Base-by-base conservation (phyloP, 768 basidiomycete species). In the Boletus rubescentipes region DNA sequence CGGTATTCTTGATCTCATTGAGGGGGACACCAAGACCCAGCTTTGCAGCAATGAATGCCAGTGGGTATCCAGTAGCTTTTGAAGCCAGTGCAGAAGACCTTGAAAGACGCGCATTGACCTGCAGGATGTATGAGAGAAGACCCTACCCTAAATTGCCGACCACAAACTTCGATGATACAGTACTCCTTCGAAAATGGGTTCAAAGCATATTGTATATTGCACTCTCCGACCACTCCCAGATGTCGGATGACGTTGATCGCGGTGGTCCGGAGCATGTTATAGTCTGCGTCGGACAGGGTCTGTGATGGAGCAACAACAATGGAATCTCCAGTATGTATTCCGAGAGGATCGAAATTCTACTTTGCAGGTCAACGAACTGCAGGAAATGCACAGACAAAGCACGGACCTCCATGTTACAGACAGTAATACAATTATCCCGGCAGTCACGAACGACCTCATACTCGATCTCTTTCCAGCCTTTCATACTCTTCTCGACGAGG, bases 391-490 rank as follows among this genome's bases (percentile, higher is more conserved):
- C 31, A 30, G 38, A 51, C 18, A 30, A 49, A 39, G n/a, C 10
- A 68, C 88, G 53, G 44, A 94, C 95, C 91, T 99, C 96, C 96
- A 99, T 99, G 77, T 99, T 99, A 75, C 96, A 99, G 58, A 98
- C 96, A 1, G 95, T 96, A 75, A 98, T 98, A 69, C 96, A 98
- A 69, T 99, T 99, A 68, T 98, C 92, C 58, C 91, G 81, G 75
- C 94, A 98, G 73, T 99, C 96, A 54, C 96, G 82, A 11, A 98
- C 96, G 46, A 99, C 96, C 69, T 99, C 96, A 63, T 99, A 99
- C 76, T 99, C 96, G 61, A 99, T 96, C 78, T 99, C 96, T 75
- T 99, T 98, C 96, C 96, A 99, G 3, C 96, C 96, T 75, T 98
- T 98, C 96, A 98, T 98, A 64, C 91, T 94, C 80, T 86, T 95